Percentiles rank a stretch among this genome's conserved stretches.
phyloP scores from a whole-genome alignment of 2,329 filamentous ascomycete genomes.

The Teratosphaeria gauchensis region DNA sequence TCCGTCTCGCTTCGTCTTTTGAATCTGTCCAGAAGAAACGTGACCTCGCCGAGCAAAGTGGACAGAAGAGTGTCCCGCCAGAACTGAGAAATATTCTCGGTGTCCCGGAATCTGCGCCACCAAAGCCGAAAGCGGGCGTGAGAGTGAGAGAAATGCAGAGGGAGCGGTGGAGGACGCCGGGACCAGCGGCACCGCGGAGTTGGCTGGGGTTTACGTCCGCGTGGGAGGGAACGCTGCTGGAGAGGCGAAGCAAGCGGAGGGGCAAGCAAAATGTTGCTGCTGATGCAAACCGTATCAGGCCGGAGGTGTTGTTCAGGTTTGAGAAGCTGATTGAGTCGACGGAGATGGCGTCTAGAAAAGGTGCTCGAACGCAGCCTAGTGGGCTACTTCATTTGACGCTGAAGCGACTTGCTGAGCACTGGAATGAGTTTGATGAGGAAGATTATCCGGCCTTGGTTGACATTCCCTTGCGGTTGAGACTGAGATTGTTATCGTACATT shows the following conservation, averaged over 20 bases:
- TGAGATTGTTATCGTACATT: slow-evolving; percentile 48
- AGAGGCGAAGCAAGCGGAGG: slow-evolving; percentile 10
- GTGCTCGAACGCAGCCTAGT: slow-evolving; percentile 11
- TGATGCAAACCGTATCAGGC: slow-evolving; percentile 16
- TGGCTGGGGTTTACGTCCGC: slow-evolving; percentile 29
- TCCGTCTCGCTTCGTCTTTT: slow-evolving; percentile 34
- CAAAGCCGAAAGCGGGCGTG: slow-evolving; percentile 33
- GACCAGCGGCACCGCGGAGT: slow-evolving; percentile 38
- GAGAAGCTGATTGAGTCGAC: slow-evolving; percentile 11
- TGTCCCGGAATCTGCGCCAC: slow-evolving; percentile 36
- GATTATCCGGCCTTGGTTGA: slow-evolving; percentile 46
- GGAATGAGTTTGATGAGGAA: slow-evolving; percentile 48
- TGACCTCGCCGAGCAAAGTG: slow-evolving; percentile 34
- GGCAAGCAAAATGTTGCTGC: slow-evolving; percentile 2
- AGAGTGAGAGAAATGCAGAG: slow-evolving; percentile 23
- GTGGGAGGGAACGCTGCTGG: slow-evolving; percentile 11
- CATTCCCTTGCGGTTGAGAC: slow-evolving; percentile 43
- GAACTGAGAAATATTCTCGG: slow-evolving; percentile 35
- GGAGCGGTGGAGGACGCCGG: slow-evolving; percentile 26
- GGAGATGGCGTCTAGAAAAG: slow-evolving; percentile 15
- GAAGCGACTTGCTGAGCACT: slow-evolving; percentile 46
- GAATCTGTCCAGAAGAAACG: slow-evolving; percentile 29
- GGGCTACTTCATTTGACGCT: slow-evolving; percentile 44
- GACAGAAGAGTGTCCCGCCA: slow-evolving; percentile 32
- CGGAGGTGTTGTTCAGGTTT: slow-evolving; percentile 18